These are phyloP conservation scores for Aspergillus hancockii DNA, from an alignment of 495 filamentous ascomycete genomes.

Conservation along the genomic window DNA sequence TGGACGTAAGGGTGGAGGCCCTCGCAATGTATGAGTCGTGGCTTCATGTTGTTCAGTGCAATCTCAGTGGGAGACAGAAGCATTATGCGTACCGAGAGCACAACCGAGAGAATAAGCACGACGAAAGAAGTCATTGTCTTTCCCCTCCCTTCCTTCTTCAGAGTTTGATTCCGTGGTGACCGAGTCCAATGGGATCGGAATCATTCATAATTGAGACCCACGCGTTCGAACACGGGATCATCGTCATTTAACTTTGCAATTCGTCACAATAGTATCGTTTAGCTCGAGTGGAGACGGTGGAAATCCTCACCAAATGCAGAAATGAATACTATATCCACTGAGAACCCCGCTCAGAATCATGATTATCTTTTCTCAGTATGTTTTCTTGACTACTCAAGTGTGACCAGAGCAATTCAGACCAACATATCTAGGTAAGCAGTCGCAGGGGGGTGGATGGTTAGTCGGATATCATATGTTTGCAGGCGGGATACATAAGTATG, in stretches of 20 bases:
- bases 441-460: background rate
- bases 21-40: background rate
- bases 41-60: too few relatives aligned
- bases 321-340: background rate
- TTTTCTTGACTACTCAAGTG: too few relatives aligned
- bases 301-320: too few relatives aligned
- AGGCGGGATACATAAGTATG: background rate
- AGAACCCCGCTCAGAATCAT: background rate
- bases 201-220: constrained; percentile 21
- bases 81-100: too few relatives aligned
- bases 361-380: too few relatives aligned
- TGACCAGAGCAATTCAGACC: too few relatives aligned
- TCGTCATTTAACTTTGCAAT: constrained; percentile 17
- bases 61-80: too few relatives aligned
- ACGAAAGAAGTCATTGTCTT: too few relatives aligned
- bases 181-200: constrained; percentile 18
- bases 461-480: background rate
- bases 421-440: background rate
- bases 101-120: too few relatives aligned
- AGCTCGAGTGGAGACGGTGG: background rate
- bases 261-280: constrained; percentile 1
- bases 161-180: background rate
- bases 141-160: too few relatives aligned
- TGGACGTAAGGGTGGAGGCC: background rate
- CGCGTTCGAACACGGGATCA: constrained; percentile 22